A percentile compares a stretch with the other conserved stretches of the same genome.
These are phyloP conservation scores for Dendrobium catenatum DNA, from an alignment of 106 monocot species.

Conservation along the genomic window DNA sequence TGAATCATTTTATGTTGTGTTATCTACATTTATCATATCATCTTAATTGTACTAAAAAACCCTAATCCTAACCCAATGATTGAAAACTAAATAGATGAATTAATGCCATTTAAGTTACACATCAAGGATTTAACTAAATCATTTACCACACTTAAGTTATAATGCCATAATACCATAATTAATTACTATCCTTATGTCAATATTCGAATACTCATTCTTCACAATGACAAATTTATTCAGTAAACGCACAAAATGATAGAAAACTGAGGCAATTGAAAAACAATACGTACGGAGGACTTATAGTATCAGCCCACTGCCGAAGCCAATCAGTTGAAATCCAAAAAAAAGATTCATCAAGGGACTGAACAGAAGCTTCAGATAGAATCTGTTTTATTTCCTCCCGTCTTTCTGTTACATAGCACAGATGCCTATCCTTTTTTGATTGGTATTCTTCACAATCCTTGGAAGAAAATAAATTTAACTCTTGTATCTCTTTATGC, in stretches of 20 bases:
- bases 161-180: neutral
- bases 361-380: conserved; percentile 63
- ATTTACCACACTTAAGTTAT: neutral
- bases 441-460: conserved; percentile 68
- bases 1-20: neutral
- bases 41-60: neutral
- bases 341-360: conserved; percentile 53
- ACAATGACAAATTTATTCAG: neutral
- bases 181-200: neutral
- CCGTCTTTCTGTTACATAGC: conserved; percentile 56
- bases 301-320: conserved; percentile 83
- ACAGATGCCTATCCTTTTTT: conserved; percentile 52
- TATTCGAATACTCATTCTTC: neutral
- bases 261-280: neutral
- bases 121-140: neutral
- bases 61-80: neutral
- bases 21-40: neutral
- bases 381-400: conserved; percentile 75
- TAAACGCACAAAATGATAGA: neutral
- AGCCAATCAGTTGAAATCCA: conserved; percentile 96
- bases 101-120: neutral
- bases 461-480: conserved; percentile 50
- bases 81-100: neutral
- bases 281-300: conserved; percentile 64
- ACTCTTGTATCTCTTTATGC: conserved; percentile 43